These are phyloP conservation scores for Lentinula sp. DNA, from an alignment of 768 basidiomycete species.

Conservation along the genomic window DNA sequence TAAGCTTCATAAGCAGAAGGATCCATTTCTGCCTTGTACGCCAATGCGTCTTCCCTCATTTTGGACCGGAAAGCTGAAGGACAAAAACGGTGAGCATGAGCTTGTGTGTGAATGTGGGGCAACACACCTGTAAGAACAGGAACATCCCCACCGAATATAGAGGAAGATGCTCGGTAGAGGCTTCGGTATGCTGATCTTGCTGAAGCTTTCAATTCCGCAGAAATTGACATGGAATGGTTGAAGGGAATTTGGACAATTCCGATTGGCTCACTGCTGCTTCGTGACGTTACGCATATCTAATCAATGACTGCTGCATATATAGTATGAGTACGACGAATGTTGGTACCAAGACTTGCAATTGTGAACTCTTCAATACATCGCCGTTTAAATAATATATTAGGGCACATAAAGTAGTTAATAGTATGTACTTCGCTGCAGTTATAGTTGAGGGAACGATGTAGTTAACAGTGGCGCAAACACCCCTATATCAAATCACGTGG, in stretches of 20 bases:
- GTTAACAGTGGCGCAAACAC: background rate
- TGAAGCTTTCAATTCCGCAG: slow-evolving; percentile 51
- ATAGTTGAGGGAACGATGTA: no score
- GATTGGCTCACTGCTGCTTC: background rate
- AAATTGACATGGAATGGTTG: slow-evolving; percentile 39
- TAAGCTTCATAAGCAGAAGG: slow-evolving; percentile 45
- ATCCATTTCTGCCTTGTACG: slow-evolving; percentile 35
- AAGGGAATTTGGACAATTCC: background rate
- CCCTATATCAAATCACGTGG: background rate
- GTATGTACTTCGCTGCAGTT: no score
- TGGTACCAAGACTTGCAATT: no score
- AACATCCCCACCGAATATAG: slow-evolving; percentile 65
- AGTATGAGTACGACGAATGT: no score
- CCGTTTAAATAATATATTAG: no score
- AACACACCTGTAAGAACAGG: slow-evolving; percentile 44
- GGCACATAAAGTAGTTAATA: no score
- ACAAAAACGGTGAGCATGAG: slow-evolving; percentile 9
- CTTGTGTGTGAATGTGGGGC: background rate
- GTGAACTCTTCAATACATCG: no score
- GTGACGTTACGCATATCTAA: no score
- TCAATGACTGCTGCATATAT: no score
- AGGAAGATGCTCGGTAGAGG: slow-evolving; percentile 58
- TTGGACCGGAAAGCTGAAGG: slow-evolving; percentile 64
- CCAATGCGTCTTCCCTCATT: slow-evolving; percentile 54
- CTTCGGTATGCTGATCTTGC: slow-evolving; percentile 73